A percentile compares a stretch with the other conserved stretches of the same genome.
Conservation (phyloP, 2,329 filamentous ascomycete species). For the Achaetomium macrosporum region DNA sequence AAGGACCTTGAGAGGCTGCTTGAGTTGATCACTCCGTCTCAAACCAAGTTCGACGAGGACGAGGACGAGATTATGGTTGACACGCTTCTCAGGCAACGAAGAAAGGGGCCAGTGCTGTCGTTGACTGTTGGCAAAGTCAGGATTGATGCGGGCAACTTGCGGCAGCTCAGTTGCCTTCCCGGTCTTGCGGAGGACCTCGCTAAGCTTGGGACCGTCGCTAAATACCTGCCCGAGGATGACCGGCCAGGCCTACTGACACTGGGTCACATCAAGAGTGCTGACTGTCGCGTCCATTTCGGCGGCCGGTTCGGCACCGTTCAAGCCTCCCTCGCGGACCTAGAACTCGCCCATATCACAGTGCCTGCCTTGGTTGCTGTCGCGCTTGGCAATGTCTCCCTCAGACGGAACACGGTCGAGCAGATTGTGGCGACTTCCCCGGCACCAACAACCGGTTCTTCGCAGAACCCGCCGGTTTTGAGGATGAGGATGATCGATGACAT, state of each 20-base stretch:
- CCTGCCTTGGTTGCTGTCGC: constrained; percentile 79
- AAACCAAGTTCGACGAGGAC: constrained; percentile 75
- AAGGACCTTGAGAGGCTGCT: constrained; percentile 76
- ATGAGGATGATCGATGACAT: constrained; percentile 89
- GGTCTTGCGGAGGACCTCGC: constrained; percentile 71
- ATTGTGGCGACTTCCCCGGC: constrained; percentile 54
- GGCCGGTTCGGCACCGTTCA: constrained; percentile 61
- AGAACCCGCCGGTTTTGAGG: constrained; percentile 61
- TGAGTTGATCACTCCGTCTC: constrained; percentile 83
- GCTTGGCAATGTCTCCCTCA: constrained; percentile 55
- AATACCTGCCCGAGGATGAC: constrained; percentile 94
- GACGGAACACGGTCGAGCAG: constrained; percentile 62
- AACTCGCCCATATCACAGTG: constrained; percentile 75
- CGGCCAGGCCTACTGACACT: constrained; percentile 81
- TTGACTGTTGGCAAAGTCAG: constrained; percentile 60
- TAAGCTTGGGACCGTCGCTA: constrained; percentile 79
- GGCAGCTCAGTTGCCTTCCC: constrained; percentile 62
- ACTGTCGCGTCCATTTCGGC: constrained; percentile 57
- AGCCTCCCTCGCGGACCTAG: constrained; percentile 54
- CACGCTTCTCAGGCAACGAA: constrained; percentile 76
- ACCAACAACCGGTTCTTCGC: constrained; percentile 24
- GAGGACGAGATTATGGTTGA: constrained; percentile 95
- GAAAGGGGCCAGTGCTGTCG: constrained; percentile 78
- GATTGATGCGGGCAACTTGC: constrained; percentile 55
- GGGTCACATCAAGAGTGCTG: constrained; percentile 57